Base-by-base conservation (phyloP, 805 yeast species). In the Hanseniaspora singularis region DNA sequence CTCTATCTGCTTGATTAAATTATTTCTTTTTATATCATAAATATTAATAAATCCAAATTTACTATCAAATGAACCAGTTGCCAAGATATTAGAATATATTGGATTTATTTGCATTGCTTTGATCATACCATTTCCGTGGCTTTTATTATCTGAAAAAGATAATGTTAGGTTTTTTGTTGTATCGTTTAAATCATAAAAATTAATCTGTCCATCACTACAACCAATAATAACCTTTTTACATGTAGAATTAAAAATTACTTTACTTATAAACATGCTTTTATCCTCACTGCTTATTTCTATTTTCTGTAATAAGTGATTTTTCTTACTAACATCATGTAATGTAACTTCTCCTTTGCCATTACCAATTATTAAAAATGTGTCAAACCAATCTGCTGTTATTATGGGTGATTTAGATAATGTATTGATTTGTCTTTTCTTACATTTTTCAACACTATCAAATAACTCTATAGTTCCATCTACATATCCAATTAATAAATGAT, bases 281-380 rank as follows among this genome's bases (percentile, higher is more conserved):
- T 30, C 27, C 12, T 26, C 28, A 9, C 14, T 18, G 14, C 8
- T 7, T 14, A 41, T 31, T 33, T 33, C 27, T 24, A 44, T 11
- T 23, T 1, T 88, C 76, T 74, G 58, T 1, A 79, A 76, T 22
- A 82, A 68, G 64, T 89, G 97, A 45, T 76, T 68, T 24, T 89
- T 81, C 14, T 85, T 67, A 53, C 98, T 73, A 6, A 92, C 96
- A 63, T 92, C 98, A 54, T 88, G 87, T 58, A 87, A 80, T 64
- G 78, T 80, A 40, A 92, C 74, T 51, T 78, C 75, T 3, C 97
- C 97, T 45, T 81, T 73, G 51, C 87, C 74, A n/a, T 83, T 73
- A 3, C 98, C 98, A n/a, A 84, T 74, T 1, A 95, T 78, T 31
- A 92, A 66, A 24, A 81, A 61, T 55, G 87, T 94, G 48, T 74